Evolutionary conservation across 1,284 basidiomycete species (phyloP).

Genomic region (Fomitopsis pinicola): DNA sequence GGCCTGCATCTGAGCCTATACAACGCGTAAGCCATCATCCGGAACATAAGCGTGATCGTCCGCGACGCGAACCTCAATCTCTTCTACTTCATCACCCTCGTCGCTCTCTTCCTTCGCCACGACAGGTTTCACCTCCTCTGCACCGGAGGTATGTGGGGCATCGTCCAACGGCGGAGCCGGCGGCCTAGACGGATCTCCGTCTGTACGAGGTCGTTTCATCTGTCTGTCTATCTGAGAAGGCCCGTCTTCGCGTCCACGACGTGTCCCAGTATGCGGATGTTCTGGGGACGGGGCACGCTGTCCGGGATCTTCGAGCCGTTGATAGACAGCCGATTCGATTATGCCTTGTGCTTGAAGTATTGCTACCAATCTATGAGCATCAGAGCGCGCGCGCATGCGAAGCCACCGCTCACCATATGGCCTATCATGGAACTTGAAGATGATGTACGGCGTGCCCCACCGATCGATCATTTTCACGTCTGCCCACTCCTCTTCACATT

Average conservation of each 20-base stretch:
- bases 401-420: not conserved
- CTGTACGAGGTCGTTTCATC: not conserved
- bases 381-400: not conserved
- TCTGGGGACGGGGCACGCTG: too few species aligned
- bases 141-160: not conserved
- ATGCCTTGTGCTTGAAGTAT: conserved; percentile 13
- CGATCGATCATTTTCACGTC: not conserved
- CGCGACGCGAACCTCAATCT: not conserved
- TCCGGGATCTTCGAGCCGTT: not conserved
- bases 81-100: not conserved
- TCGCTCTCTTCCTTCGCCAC: not conserved
- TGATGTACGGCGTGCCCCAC: not conserved
- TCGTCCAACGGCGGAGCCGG: not conserved
- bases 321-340: not conserved
- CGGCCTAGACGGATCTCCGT: not conserved
- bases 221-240: not conserved
- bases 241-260: not conserved
- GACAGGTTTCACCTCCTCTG: not conserved
- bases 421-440: not conserved
- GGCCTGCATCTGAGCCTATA: not conserved
- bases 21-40: not conserved
- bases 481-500: not conserved
- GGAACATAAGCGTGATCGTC: not conserved
- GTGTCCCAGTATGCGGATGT: not conserved
- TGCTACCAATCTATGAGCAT: not conserved